These are phyloP conservation scores for Mycena albidolilacea DNA, from an alignment of 768 basidiomycete genomes.

Conservation along the genomic window DNA sequence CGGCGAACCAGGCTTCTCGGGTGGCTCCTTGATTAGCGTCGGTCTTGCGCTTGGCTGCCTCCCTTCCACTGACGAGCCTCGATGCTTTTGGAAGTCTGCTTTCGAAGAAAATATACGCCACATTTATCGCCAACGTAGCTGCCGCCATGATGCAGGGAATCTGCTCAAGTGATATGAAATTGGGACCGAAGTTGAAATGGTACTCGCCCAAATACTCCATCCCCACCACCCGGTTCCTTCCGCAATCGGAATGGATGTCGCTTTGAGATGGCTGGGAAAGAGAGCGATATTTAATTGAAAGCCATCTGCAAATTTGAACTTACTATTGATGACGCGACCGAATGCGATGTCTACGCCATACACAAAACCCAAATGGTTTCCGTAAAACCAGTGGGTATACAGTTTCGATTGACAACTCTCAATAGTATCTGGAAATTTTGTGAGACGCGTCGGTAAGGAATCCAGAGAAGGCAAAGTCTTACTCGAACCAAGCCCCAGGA, in stretches of 20 bases:
- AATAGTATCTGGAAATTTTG: constrained; percentile 5
- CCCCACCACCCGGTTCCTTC: constrained; percentile 30
- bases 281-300: not conserved
- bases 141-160: constrained; percentile 22
- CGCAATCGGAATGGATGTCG: constrained; percentile 25
- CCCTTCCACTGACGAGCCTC: constrained; percentile 10
- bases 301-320: not conserved
- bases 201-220: constrained; percentile 23
- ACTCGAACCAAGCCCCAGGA: constrained; percentile 27
- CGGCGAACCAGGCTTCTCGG: constrained; percentile 3
- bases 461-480: not conserved
- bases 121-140: constrained; percentile 13
- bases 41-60: not conserved
- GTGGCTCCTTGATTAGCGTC: not conserved
- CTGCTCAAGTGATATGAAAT: not conserved
- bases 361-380: constrained; percentile 22
- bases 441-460: not conserved
- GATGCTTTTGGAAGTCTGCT: constrained; percentile 15
- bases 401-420: constrained; percentile 25
- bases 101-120: constrained; percentile 18
- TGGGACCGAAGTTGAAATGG: not conserved
- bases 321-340: constrained; percentile 20
- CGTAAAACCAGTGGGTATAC: constrained; percentile 31
- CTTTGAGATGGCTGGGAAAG: constrained; percentile 13
- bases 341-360: constrained; percentile 26